These are phyloP conservation scores for Cyclocybe aegerita DNA, from an alignment of 768 basidiomycete species.

Conservation along the genomic window DNA sequence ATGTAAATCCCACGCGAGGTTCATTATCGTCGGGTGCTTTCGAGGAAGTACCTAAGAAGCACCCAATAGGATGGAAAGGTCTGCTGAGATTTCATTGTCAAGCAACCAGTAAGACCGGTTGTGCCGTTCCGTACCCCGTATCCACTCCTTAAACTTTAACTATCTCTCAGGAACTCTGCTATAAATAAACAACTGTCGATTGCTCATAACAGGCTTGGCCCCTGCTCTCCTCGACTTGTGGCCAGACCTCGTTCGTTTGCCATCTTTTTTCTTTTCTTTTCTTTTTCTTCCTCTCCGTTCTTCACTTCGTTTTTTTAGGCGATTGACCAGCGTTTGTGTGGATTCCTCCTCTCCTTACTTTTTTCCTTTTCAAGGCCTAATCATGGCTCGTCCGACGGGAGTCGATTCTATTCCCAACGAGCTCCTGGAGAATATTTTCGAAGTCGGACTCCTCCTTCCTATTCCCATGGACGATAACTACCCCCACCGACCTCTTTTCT, in stretches of 20 bases:
- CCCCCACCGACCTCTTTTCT: conserved; percentile 24
- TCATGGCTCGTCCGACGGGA: conserved; percentile 5
- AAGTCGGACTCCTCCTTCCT: conserved; percentile 14
- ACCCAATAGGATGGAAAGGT: no score
- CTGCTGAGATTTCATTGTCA: conserved; percentile 9
- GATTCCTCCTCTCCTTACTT: neutral
- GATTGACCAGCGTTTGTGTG: neutral
- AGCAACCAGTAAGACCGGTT: conserved; percentile 19
- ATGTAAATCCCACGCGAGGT: no score
- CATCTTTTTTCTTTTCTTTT: neutral
- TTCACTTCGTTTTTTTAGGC: neutral
- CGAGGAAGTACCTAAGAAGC: no score
- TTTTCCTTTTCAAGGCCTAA: neutral
- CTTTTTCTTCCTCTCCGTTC: neutral
- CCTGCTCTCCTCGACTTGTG: conserved; percentile 2
- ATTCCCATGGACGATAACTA: conserved; percentile 22
- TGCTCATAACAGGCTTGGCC: neutral
- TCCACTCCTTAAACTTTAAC: conserved; percentile 12
- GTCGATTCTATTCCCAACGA: conserved; percentile 25
- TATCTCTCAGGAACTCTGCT: conserved; percentile 4
- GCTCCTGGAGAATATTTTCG: conserved; percentile 26
- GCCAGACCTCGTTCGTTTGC: conserved; percentile 1
- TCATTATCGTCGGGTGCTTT: no score
- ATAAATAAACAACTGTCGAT: conserved; percentile 12
- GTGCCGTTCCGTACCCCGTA: conserved; percentile 10